Evolutionary conservation across 345 rosid species (phyloP).

Genomic region (Clausena lansium): DNA sequence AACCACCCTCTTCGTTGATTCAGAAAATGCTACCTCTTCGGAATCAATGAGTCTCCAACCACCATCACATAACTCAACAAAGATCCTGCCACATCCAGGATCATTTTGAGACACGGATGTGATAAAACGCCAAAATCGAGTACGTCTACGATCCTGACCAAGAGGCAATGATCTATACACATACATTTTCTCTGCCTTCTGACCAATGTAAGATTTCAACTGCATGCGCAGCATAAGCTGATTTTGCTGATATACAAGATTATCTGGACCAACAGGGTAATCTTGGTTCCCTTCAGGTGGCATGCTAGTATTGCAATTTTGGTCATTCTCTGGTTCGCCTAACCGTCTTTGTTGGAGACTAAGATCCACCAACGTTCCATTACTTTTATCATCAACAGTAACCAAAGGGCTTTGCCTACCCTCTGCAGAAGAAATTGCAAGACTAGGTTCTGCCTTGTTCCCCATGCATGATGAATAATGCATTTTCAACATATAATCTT

Average conservation of each 20-base stretch:
- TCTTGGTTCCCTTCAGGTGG: conserved; percentile 60
- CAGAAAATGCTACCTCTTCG: conserved; percentile 50
- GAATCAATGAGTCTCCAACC: conserved; percentile 83
- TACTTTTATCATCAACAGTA: conserved; percentile 31
- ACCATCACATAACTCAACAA: conserved; percentile 71
- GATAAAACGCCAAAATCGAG: conserved; percentile 83
- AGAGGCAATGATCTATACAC: conserved; percentile 79
- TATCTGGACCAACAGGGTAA: conserved; percentile 46
- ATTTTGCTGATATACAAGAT: conserved; percentile 52
- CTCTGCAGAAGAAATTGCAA: conserved; percentile 33
- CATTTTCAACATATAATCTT: conserved; percentile 55
- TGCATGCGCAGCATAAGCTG: conserved; percentile 59
- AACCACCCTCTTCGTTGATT: conserved; percentile 39
- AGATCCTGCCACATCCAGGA: conserved; percentile 87
- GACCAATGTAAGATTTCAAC: conserved; percentile 69
- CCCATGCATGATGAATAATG: conserved; percentile 43
- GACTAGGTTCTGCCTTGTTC: conserved; percentile 45
- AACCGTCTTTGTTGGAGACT: conserved; percentile 42
- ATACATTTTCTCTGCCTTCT: conserved; percentile 78
- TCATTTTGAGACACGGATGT: conserved; percentile 67
- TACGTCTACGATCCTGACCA: conserved; percentile 88
- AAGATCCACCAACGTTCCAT: conserved; percentile 25
- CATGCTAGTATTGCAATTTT: conserved; percentile 26
- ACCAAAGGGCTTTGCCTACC: conserved; percentile 47
- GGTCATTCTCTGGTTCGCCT: conserved; percentile 36